Evolutionary conservation across 1,284 basidiomycete species (phyloP), one percentile per base, ranked within the genome.

Genomic region (Leccinum subrobustum): DNA sequence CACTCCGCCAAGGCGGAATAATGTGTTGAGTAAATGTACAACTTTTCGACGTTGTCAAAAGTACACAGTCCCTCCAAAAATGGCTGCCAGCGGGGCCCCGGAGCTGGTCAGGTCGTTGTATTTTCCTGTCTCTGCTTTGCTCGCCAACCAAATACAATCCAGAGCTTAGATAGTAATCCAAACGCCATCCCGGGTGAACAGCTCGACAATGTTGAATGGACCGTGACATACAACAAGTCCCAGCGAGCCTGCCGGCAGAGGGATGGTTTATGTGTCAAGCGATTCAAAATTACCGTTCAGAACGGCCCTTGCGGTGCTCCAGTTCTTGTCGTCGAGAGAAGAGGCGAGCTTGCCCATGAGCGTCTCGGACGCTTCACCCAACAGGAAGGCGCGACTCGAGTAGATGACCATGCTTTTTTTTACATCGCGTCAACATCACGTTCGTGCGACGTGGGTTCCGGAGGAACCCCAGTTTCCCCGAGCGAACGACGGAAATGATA

Each of bases 341-440:
- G 66, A 68, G 23, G 81, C 82, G 65, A 86, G 71, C 62, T 72
- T 72, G 6, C 83, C 84, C 8, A 83, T 76, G 16, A 87, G 73
- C 3, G 83, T 79, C 7, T 69, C 16, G 3, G 73, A 67, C 31
- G 77, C 83, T 53, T 61, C 62, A n/a, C 69, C 59, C n/a, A 44
- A 67, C 20, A 23, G 20, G 20, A 23, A 23, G 20, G 20, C 20
- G 20, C 20, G 20, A 23, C 20, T 23, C 20, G 83, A 78, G 58
- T 78, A 79, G 64, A 89, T 79, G 60, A 78, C 74, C 83, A 89
- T 84, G 44, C 79, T 29, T 77, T 47, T 71, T 67, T 71, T 82
- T 84, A 72, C 84, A 87, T 16, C 87, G 79, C 1, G 83, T 83
- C 52, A 91, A 74, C 86, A 90, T 88, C 44, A 91, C 88, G 71